Evolutionary conservation across 352 stramenopile genomes (phyloP).

Genomic region (Pythium insidiosum): DNA sequence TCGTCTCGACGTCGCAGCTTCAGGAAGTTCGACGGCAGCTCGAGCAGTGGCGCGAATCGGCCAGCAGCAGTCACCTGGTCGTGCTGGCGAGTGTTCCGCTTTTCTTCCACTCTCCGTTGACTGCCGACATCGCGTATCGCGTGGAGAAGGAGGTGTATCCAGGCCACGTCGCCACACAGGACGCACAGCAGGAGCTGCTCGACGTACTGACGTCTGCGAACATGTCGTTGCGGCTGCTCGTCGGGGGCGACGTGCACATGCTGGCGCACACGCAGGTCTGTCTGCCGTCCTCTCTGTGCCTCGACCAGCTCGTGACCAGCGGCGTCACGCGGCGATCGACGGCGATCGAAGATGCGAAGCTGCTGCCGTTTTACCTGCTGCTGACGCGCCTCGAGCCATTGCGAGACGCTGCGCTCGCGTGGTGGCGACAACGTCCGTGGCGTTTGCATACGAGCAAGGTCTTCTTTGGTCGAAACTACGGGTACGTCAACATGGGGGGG

Average conservation of each 20-base stretch:
- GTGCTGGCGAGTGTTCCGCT: constrained; percentile 49
- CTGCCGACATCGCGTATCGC: constrained; percentile 32
- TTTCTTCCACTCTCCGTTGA: constrained; percentile 56
- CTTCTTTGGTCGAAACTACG: constrained; percentile 61
- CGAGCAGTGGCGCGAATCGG: constrained; percentile 2
- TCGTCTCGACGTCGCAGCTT: constrained; percentile 29
- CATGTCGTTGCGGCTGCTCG: constrained; percentile 22
- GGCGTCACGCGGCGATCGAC: constrained; percentile 54
- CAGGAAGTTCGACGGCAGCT: constrained; percentile 4
- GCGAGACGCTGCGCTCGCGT: too few species aligned
- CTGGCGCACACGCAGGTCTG: constrained; percentile 44
- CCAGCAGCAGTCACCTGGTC: constrained; percentile 18
- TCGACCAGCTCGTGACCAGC: constrained; percentile 65
- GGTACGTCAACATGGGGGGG: constrained; percentile 19
- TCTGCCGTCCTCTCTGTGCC: too few species aligned
- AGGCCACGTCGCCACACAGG: constrained; percentile 23
- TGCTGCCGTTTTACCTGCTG: constrained; percentile 46
- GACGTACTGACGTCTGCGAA: constrained; percentile 3
- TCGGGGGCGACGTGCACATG: constrained; percentile 60
- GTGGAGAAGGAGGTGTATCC: constrained; percentile 66
- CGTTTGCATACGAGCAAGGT: constrained; percentile 24
- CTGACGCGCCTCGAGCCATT: constrained; percentile 30
- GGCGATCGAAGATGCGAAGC: constrained; percentile 36
- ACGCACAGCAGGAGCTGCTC: constrained; percentile 28
- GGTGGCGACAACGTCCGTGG: constrained; percentile 19